Conservation (phyloP, 2,329 filamentous ascomycete genomes). For the Ceratocystis harringtonii region DNA sequence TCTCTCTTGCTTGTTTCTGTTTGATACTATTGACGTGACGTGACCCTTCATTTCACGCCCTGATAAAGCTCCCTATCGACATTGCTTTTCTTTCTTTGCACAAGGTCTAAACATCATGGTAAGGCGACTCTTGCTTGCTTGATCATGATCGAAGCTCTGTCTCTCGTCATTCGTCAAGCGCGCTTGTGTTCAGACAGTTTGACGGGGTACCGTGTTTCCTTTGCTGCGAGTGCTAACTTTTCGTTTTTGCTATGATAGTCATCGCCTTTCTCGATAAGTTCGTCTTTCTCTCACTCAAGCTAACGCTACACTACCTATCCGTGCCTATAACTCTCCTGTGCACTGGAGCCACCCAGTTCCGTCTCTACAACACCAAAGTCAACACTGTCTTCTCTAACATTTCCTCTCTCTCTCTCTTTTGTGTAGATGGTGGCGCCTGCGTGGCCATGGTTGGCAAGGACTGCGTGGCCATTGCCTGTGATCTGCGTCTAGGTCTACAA, state of each 20-base stretch:
- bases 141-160: not conserved
- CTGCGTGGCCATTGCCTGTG: slow-evolving; percentile 98
- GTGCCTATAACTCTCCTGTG: slow-evolving; percentile 12
- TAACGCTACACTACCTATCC: not conserved
- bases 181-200: not conserved
- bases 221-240: slow-evolving; percentile 22
- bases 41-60: too few species aligned
- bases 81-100: not conserved
- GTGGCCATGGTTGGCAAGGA: slow-evolving; percentile 99
- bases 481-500: slow-evolving; percentile 93
- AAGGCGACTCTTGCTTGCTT: not conserved
- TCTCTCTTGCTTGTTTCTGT: not conserved
- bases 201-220: not conserved
- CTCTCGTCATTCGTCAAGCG: not conserved
- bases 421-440: slow-evolving; percentile 69
- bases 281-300: slow-evolving; percentile 22
- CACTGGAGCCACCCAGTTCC: slow-evolving; percentile 1
- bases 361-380: slow-evolving; percentile 3
- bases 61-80: not conserved
- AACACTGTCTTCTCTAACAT: slow-evolving; percentile 8
- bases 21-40: not conserved
- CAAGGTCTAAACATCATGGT: slow-evolving; percentile 8
- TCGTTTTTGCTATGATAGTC: slow-evolving; percentile 36
- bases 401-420: not conserved
- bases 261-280: slow-evolving; percentile 93